Conservation (phyloP, 257 asterid genomes). For the Penstemon davidsonii region DNA sequence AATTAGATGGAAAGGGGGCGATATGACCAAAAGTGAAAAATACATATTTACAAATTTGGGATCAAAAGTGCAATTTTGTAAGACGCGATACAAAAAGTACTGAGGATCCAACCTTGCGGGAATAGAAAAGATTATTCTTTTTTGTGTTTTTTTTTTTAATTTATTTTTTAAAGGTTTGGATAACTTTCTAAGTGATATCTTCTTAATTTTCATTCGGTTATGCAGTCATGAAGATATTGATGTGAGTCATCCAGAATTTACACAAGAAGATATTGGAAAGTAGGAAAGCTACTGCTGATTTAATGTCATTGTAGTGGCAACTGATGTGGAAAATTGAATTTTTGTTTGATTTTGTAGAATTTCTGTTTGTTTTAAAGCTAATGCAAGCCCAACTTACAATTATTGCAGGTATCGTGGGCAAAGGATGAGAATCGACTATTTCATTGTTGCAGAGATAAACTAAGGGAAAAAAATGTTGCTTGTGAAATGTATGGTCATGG, state of each 20-base stretch:
- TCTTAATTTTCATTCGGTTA: slow-evolving; percentile 11
- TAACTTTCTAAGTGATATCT: slow-evolving; percentile 14
- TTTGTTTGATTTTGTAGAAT: slow-evolving; percentile 11
- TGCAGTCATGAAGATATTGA: slow-evolving; percentile 87
- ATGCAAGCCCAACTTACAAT: slow-evolving; percentile 9
- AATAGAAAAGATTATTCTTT: not conserved
- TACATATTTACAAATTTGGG: too few relatives aligned
- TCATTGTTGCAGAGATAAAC: slow-evolving; percentile 65
- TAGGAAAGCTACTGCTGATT: slow-evolving; percentile 42
- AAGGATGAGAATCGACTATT: slow-evolving; percentile 97
- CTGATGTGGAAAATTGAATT: not conserved
- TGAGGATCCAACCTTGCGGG: not conserved
- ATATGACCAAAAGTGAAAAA: too few relatives aligned
- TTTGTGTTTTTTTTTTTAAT: too few relatives aligned
- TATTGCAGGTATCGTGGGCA: slow-evolving; percentile 89
- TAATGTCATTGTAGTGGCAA: not conserved
- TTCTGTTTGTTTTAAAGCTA: slow-evolving; percentile 20
- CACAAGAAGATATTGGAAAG: slow-evolving; percentile 94
- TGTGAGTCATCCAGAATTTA: slow-evolving; percentile 92
- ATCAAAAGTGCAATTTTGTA: too few relatives aligned
- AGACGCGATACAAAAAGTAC: too few relatives aligned
- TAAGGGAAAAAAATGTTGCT: slow-evolving; percentile 61
- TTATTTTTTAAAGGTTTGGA: not conserved
- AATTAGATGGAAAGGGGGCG: too few relatives aligned
- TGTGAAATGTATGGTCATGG: slow-evolving; percentile 87